Conservation (phyloP, 768 basidiomycete species). For the Pholiota microspora region DNA sequence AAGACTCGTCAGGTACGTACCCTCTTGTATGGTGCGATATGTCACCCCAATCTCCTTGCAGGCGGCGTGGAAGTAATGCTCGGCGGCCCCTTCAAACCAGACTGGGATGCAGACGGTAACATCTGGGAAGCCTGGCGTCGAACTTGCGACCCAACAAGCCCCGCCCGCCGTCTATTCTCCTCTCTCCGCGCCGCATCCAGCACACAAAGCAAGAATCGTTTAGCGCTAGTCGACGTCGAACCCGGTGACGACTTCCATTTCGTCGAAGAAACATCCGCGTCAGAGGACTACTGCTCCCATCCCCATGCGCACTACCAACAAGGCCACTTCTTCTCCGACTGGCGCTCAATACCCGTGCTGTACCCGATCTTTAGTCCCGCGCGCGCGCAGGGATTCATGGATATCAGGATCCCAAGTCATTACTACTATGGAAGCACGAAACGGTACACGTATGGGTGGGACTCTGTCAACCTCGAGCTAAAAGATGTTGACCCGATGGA, state of each 20-base stretch:
- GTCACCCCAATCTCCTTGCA: constrained; percentile 20
- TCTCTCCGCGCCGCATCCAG: constrained; percentile 60
- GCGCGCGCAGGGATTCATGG: constrained; percentile 79
- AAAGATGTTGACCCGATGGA: constrained; percentile 86
- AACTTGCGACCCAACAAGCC: constrained; percentile 78
- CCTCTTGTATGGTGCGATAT: background rate
- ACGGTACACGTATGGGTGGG: constrained; percentile 91
- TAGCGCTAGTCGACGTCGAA: constrained; percentile 20
- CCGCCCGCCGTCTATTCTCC: constrained; percentile 81
- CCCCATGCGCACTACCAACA: constrained; percentile 87
- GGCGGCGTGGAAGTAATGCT: constrained; percentile 57
- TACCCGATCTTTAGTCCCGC: constrained; percentile 95
- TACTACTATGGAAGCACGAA: constrained; percentile 88
- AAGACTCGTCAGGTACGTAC: constrained; percentile 39
- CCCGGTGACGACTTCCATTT: constrained; percentile 66
- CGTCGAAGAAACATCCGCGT: constrained; percentile 53
- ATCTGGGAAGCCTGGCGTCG: constrained; percentile 96
- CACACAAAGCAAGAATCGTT: constrained; percentile 24
- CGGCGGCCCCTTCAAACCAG: constrained; percentile 67
- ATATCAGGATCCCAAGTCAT: constrained; percentile 93
- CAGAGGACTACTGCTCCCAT: constrained; percentile 73
- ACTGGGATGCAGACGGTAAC: constrained; percentile 81
- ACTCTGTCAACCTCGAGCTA: constrained; percentile 67
- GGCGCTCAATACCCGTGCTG: constrained; percentile 83
- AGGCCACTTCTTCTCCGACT: constrained; percentile 97